Evolutionary conservation across 2,329 filamentous ascomycete genomes (phyloP).

Genomic region (Diaporthe citriasiana): DNA sequence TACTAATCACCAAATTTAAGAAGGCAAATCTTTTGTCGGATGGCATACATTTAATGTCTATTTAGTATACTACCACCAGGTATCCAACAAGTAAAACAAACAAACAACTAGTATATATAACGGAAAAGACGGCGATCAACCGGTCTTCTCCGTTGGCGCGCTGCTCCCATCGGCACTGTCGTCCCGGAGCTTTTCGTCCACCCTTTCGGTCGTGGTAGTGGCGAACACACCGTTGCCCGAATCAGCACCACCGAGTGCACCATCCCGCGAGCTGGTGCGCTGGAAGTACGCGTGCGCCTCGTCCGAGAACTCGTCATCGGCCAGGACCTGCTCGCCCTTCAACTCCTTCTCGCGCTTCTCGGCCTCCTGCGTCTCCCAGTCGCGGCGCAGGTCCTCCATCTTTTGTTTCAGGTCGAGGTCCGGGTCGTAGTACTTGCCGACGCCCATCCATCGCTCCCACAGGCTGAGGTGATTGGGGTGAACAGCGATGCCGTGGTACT

Average conservation of each 20-base stretch:
- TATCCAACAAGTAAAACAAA: background rate
- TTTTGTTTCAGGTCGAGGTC: constrained; percentile 86
- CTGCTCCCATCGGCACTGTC: constrained; percentile 33
- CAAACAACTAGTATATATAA: too few relatives aligned
- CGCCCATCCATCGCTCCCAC: constrained; percentile 86
- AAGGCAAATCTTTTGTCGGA: background rate
- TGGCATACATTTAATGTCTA: constrained; percentile 8
- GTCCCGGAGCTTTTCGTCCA: constrained; percentile 32
- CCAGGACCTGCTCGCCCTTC: constrained; percentile 51
- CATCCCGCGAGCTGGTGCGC: constrained; percentile 47
- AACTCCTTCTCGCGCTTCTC: constrained; percentile 63
- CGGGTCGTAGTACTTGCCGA: constrained; percentile 86
- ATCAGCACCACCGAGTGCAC: background rate
- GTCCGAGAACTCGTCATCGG: constrained; percentile 65
- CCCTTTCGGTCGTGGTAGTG: constrained; percentile 13
- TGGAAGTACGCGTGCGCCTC: constrained; percentile 70
- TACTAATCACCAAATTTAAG: background rate
- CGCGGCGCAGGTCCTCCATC: constrained; percentile 82
- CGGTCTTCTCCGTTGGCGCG: constrained; percentile 30
- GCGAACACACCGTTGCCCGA: constrained; percentile 16
- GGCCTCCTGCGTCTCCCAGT: constrained; percentile 70
- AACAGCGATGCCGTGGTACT: constrained; percentile 95
- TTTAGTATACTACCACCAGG: constrained; percentile 1
- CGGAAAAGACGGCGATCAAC: background rate
- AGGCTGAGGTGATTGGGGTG: constrained; percentile 89